Evolutionary conservation across 257 asterid species (phyloP), one percentile per base, ranked within the genome.

Genomic region (Eustoma russellianum): DNA sequence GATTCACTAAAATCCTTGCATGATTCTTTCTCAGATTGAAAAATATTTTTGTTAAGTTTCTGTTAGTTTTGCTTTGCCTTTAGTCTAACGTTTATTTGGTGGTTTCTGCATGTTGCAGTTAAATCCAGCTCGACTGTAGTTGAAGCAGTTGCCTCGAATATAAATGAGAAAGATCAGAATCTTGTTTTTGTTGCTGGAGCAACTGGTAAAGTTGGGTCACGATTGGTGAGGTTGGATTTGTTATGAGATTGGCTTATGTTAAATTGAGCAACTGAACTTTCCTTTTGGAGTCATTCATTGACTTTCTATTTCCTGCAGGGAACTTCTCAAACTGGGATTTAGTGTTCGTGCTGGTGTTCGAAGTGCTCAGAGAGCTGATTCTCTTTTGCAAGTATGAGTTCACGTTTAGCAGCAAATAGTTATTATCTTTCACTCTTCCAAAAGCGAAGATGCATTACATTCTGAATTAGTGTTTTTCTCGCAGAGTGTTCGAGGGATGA

Each of bases 151-250:
- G 35, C 82, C 14, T 69, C 69, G 55, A 68, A 60, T 59, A 66
- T 46, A 60, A 59, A 55, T 24, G 9, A 56, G 64, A 83, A 86
- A 56, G 98, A 82, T 68, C 70, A 52, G 38, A 77, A 80, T 82
- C 75, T 84, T 50, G 86, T 77, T 61, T 91, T 78, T 75, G 98
- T 91, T 52, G 98, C 96, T 12, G 98, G 98, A 30, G 92, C 98
- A 28, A 91, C 98, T 13, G 98, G 98, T 35, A 78, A 48, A 83
- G 98, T 91, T 71, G 98, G 98, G 49, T 91, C 94, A 62, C 70
- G 98, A 63, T 84, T 96, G 55, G 94, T 87, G 70, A 91, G 98
- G 98, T 91, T 46, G 52, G 30, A 24, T 56, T 59, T 40, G 15
- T 43, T 59, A 64, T 51, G 2, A 33, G 63, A 48, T 68, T 33